Evolutionary conservation across 2,329 filamentous ascomycete genomes (phyloP).

Genomic region (Paramyrothecium roridum): DNA sequence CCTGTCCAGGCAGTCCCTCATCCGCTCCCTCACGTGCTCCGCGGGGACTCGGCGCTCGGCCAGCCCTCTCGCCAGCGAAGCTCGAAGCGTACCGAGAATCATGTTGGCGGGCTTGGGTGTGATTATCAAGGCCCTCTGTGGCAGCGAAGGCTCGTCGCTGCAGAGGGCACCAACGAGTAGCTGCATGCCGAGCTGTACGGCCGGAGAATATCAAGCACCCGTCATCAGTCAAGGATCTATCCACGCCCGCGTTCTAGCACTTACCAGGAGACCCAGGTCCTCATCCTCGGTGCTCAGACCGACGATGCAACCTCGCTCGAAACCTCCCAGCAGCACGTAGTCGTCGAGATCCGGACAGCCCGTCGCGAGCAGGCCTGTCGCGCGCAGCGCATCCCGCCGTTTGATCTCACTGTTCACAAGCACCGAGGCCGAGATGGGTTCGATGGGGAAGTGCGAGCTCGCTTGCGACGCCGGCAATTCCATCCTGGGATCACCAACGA

Average conservation of each 20-base stretch:
- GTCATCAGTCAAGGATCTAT: slow-evolving; percentile 6
- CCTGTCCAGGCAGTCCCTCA: slow-evolving; percentile 40
- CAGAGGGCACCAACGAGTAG: slow-evolving; percentile 38
- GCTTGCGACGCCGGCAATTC: slow-evolving; percentile 31
- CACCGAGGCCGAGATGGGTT: slow-evolving; percentile 41
- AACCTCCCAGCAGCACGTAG: slow-evolving; percentile 43
- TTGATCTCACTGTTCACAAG: slow-evolving; percentile 36
- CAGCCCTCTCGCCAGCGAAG: slow-evolving; percentile 35
- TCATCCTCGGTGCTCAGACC: slow-evolving; percentile 53
- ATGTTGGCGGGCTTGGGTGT: slow-evolving; percentile 42
- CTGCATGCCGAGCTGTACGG: slow-evolving; percentile 43
- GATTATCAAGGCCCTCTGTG: slow-evolving; percentile 37
- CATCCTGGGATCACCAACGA: neutral
- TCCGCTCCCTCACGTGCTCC: slow-evolving; percentile 13
- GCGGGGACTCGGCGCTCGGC: slow-evolving; percentile 8
- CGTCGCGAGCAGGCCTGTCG: slow-evolving; percentile 29
- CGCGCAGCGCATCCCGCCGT: slow-evolving; percentile 25
- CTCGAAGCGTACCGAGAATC: slow-evolving; percentile 38
- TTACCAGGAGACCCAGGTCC: slow-evolving; percentile 43
- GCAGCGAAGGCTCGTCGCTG: slow-evolving; percentile 6
- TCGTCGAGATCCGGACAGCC: slow-evolving; percentile 49
- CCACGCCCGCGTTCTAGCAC: slow-evolving; percentile 11
- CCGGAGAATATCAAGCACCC: neutral
- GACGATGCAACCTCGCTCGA: slow-evolving; percentile 49
- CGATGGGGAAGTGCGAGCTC: slow-evolving; percentile 40